A percentile compares a stretch with the other conserved stretches of the same genome.
These are phyloP conservation scores for Euryodendron excelsum DNA, from an alignment of 148 eudicot genomes.

Conservation along the genomic window DNA sequence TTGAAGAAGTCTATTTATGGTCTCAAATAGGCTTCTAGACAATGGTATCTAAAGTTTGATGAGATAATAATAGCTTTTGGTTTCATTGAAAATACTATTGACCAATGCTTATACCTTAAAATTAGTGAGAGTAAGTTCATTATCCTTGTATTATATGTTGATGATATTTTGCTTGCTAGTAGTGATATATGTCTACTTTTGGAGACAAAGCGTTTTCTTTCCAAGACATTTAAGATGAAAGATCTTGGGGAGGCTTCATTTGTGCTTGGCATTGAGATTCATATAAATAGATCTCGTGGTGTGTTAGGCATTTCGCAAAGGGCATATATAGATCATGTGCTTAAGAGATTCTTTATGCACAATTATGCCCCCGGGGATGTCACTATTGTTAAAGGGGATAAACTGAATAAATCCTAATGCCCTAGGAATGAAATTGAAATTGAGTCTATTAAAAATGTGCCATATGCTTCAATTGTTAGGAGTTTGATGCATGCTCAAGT, in stretches of 20 bases:
- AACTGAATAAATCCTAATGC: background rate
- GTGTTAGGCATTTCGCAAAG: background rate
- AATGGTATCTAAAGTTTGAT: too few relatives aligned
- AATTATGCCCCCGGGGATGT: background rate
- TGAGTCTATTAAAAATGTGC: background rate
- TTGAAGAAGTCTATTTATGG: too few relatives aligned
- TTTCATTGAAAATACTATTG: too few relatives aligned
- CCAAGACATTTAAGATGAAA: background rate
- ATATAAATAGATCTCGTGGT: background rate
- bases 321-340: background rate
- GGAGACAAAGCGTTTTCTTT: background rate
- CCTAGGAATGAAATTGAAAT: background rate
- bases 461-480: background rate
- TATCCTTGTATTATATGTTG: background rate
- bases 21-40: too few relatives aligned
- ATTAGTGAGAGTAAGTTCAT: background rate
- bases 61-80: too few relatives aligned
- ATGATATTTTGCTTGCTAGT: background rate
- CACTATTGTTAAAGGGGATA: background rate
- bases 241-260: background rate
- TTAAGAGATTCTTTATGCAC: background rate
- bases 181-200: too few relatives aligned
- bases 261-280: background rate
- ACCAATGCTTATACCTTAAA: background rate
- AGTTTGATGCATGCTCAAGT: background rate